Conservation (phyloP, 495 filamentous ascomycete species). For the Lasiosphaeris hirsuta region DNA sequence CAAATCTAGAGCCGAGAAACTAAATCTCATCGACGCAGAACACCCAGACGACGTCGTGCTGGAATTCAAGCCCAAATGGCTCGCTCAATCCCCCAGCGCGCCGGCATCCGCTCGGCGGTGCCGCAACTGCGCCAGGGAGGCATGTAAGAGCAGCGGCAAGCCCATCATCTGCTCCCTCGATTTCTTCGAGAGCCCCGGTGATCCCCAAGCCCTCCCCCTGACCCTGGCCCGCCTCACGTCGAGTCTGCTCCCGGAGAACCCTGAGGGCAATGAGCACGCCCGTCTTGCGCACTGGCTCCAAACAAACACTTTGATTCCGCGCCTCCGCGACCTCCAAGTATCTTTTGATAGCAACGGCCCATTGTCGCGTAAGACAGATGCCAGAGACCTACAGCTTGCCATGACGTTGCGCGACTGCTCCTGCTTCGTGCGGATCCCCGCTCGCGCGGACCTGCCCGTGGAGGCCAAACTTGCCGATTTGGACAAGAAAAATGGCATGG, state of each 20-base stretch:
- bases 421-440: conserved; percentile 65
- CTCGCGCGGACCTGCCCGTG: conserved; percentile 34
- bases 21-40: conserved; percentile 11
- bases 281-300: conserved; percentile 26
- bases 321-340: conserved; percentile 49
- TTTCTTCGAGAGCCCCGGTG: conserved; percentile 12
- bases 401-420: conserved; percentile 93
- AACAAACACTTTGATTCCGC: conserved; percentile 35
- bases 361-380: conserved; percentile 28
- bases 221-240: conserved; percentile 3
- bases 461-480: conserved; percentile 82
- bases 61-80: conserved; percentile 96
- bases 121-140: conserved; percentile 78
- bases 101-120: conserved; percentile 64
- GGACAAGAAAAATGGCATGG: conserved; percentile 74
- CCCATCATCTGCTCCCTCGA: conserved; percentile 29
- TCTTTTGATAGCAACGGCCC: conserved; percentile 48
- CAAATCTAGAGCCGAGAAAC: neutral
- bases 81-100: conserved; percentile 76
- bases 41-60: conserved; percentile 46
- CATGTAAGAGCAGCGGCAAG: conserved; percentile 22
- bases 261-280: neutral
- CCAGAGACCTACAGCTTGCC: conserved; percentile 46
- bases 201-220: neutral
- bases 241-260: neutral